phyloP scores from a whole-genome alignment of 495 filamentous ascomycete genomes.

The Tirmania nivea region DNA sequence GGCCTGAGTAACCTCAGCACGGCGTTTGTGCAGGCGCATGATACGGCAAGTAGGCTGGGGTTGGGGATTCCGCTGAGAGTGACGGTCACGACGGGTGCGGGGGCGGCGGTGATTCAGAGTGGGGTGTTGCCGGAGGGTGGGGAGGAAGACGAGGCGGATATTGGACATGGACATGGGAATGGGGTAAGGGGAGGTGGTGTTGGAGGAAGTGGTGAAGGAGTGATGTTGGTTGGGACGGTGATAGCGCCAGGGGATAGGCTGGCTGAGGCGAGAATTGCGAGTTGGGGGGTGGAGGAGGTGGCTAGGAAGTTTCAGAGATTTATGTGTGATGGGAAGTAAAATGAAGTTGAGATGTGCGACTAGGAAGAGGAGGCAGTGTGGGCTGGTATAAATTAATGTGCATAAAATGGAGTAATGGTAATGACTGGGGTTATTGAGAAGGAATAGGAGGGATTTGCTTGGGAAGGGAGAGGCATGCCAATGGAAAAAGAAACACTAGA shows the following conservation, averaged over 20 bases:
- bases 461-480: too few relatives aligned
- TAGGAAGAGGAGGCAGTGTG: too few relatives aligned
- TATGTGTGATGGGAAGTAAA: slow-evolving; percentile 2
- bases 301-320: slow-evolving; percentile 5
- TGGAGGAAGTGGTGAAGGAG: slow-evolving; percentile 2
- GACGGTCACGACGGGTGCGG: slow-evolving; percentile 9
- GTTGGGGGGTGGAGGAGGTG: slow-evolving; percentile 19
- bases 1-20: slow-evolving; percentile 10
- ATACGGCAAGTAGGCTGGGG: slow-evolving; percentile 17
- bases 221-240: slow-evolving; percentile 17
- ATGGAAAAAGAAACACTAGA: too few relatives aligned
- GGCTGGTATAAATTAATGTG: too few relatives aligned
- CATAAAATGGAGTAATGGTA: too few relatives aligned
- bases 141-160: slow-evolving; percentile 2
- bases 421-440: too few relatives aligned
- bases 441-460: too few relatives aligned
- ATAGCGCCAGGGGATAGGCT: slow-evolving; percentile 13
- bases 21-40: slow-evolving; percentile 16
- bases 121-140: slow-evolving; percentile 6
- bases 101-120: slow-evolving; percentile 17
- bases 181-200: background rate
- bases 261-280: slow-evolving; percentile 16
- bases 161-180: background rate
- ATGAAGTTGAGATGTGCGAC: too few relatives aligned
- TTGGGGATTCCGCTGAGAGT: slow-evolving; percentile 15